Percentiles rank a stretch among this genome's conserved stretches.
Conservation (phyloP, 2,329 filamentous ascomycete genomes). For the Aureobasidium sp. region DNA sequence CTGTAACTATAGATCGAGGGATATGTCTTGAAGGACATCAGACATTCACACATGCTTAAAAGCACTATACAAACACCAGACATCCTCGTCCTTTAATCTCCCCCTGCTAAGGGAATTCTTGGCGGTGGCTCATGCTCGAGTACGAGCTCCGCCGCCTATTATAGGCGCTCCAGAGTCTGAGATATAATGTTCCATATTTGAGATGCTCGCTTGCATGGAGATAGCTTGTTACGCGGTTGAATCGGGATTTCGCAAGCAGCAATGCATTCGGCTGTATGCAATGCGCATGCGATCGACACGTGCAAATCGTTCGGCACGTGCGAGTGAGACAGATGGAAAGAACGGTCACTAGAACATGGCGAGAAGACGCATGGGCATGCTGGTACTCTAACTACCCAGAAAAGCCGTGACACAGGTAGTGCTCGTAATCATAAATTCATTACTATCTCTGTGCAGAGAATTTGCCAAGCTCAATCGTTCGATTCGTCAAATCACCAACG, state of each 20-base stretch:
- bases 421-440: background rate
- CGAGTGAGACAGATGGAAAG: background rate
- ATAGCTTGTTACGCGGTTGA: background rate
- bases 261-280: background rate
- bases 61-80: background rate
- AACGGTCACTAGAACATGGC: conserved; percentile 5
- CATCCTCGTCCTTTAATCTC: background rate
- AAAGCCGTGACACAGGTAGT: no score
- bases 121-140: background rate
- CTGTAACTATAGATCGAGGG: background rate
- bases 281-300: background rate
- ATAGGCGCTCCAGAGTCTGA: background rate
- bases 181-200: background rate
- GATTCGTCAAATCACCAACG: background rate
- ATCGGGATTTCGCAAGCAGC: background rate
- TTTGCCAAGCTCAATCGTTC: background rate
- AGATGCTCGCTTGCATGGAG: background rate
- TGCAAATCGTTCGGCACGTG: conserved; percentile 6
- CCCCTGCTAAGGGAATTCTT: background rate
- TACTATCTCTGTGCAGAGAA: background rate
- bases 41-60: background rate
- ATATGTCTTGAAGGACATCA: background rate
- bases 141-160: background rate
- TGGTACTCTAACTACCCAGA: background rate
- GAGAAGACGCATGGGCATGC: background rate